These are phyloP conservation scores for Pyrrhoderma lamaoense DNA, from an alignment of 1,284 basidiomycete genomes.

Conservation along the genomic window DNA sequence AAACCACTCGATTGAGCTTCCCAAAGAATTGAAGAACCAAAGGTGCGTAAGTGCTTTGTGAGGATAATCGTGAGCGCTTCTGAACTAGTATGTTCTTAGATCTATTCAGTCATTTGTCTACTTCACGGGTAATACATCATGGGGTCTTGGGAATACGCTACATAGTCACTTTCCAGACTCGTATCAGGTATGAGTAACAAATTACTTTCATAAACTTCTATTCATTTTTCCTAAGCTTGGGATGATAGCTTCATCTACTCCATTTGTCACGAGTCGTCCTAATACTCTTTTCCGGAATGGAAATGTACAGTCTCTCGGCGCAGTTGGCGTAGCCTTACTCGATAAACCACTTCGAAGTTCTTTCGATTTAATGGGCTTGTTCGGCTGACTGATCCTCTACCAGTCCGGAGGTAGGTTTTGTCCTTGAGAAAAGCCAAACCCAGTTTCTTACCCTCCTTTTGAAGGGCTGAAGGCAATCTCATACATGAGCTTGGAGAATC, in stretches of 20 bases:
- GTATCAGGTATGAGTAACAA: not conserved
- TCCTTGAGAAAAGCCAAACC: not conserved
- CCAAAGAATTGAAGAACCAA: conserved; percentile 10
- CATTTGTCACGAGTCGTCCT: conserved; percentile 15
- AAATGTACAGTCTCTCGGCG: conserved; percentile 11
- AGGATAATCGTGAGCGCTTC: not conserved
- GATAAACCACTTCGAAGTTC: not conserved
- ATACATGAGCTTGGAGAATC: conserved; percentile 16
- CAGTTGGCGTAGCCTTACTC: conserved; percentile 12
- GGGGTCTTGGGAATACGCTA: conserved; percentile 1
- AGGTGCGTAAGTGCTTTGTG: conserved; percentile 2
- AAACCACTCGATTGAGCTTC: conserved; percentile 6
- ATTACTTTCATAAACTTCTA: not conserved
- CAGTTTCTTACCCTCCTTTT: not conserved
- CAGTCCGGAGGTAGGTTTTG: conserved; percentile 7
- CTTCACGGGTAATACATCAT: conserved; percentile 11
- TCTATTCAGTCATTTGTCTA: conserved; percentile 9
- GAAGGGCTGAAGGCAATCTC: conserved; percentile 14
- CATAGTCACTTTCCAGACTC: conserved; percentile 4
- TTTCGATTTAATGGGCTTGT: conserved; percentile 6
- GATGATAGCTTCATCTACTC: conserved; percentile 15
- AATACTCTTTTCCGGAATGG: conserved; percentile 17
- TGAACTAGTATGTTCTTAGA: conserved; percentile 1
- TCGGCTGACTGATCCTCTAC: conserved; percentile 6
- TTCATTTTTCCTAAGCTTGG: too few species aligned